phyloP scores from a whole-genome alignment of 1,284 basidiomycete species.

The Pascua guehoae region DNA sequence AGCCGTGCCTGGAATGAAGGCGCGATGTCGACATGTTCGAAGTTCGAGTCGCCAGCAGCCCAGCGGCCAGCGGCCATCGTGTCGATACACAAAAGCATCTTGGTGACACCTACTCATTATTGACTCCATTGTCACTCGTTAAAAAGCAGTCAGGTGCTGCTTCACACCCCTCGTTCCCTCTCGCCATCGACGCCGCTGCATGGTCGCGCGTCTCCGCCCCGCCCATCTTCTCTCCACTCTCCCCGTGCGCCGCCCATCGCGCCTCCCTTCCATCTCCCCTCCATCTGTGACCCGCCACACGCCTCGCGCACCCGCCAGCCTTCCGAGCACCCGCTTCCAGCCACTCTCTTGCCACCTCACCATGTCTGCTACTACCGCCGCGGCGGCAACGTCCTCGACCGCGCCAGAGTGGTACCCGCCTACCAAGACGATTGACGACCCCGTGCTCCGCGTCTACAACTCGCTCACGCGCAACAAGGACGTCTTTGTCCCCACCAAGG shows the following conservation, averaged over 20 bases:
- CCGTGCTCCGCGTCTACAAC: slow-evolving; percentile 80
- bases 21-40: too few species aligned
- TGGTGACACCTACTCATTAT: too few species aligned
- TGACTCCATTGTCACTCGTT: too few species aligned
- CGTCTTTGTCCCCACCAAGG: slow-evolving; percentile 75
- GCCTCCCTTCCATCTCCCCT: too few species aligned
- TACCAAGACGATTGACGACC: slow-evolving; percentile 34
- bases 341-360: slow-evolving; percentile 1
- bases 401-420: slow-evolving; percentile 48
- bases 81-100: too few species aligned
- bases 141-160: too few species aligned
- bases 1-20: too few species aligned
- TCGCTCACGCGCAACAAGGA: slow-evolving; percentile 89
- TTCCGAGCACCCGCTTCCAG: not conserved
- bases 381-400: slow-evolving; percentile 27
- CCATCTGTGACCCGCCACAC: not conserved
- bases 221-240: too few species aligned
- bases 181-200: not conserved
- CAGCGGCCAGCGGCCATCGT: too few species aligned
- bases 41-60: too few species aligned
- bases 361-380: slow-evolving; percentile 20
- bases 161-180: not conserved
- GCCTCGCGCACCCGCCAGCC: not conserved
- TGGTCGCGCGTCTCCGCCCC: not conserved
- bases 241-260: not conserved